phyloP scores from a whole-genome alignment of 2,329 filamentous ascomycete genomes.

The Hortaea werneckii region DNA sequence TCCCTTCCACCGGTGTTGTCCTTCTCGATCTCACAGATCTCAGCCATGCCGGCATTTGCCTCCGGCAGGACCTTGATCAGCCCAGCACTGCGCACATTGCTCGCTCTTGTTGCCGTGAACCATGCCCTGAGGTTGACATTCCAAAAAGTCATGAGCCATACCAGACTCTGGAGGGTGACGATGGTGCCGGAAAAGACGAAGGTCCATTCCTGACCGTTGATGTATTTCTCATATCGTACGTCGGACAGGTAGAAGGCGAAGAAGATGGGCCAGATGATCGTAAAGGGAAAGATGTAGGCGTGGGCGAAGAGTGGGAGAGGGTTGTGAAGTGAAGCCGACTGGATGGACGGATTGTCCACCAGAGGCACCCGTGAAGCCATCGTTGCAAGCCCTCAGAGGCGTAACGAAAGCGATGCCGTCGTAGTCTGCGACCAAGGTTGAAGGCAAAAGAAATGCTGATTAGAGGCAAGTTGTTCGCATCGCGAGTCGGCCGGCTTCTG shows the following conservation, averaged over 20 bases:
- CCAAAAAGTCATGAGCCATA: conserved; percentile 97
- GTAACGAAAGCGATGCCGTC: neutral
- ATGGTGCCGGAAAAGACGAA: conserved; percentile 89
- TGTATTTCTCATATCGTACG: conserved; percentile 80
- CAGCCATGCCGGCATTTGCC: conserved; percentile 77
- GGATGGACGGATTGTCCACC: conserved; percentile 85
- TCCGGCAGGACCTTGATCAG: conserved; percentile 89
- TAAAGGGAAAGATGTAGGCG: conserved; percentile 86
- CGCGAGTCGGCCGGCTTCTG: neutral
- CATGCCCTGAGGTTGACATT: conserved; percentile 74
- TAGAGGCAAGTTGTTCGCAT: neutral
- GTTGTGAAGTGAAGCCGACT: conserved; percentile 76
- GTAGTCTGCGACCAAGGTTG: neutral
- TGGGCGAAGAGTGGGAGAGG: conserved; percentile 73
- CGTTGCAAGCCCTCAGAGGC: neutral
- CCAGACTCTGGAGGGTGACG: conserved; percentile 72
- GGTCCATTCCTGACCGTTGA: conserved; percentile 93
- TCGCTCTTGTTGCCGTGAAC: conserved; percentile 68
- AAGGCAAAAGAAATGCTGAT: neutral
- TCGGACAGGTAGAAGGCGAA: conserved; percentile 75
- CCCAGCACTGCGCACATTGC: conserved; percentile 60
- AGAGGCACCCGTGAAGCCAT: conserved; percentile 51
- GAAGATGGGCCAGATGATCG: conserved; percentile 85
- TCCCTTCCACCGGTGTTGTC: conserved; percentile 67
- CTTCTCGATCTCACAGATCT: conserved; percentile 72